Percentiles rank a stretch among this genome's conserved stretches.
Conservation (phyloP, 1,284 basidiomycete genomes). For the Tetrapyrgos nigripes region DNA sequence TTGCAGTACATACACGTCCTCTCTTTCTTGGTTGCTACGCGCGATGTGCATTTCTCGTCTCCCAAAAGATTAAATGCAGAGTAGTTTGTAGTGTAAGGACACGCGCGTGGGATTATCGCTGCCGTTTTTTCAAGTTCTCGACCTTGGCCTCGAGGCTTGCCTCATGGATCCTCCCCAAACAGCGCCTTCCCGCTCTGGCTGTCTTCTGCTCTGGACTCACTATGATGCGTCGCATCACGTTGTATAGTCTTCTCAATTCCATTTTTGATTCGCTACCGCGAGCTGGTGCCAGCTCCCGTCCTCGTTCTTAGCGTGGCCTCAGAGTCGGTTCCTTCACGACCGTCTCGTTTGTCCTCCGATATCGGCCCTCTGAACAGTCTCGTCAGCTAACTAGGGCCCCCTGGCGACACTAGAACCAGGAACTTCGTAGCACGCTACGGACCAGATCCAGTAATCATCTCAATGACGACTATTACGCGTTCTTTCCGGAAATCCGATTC, state of each 20-base stretch:
- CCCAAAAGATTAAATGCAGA: too few species aligned
- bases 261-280: too few species aligned
- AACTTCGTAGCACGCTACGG: neutral
- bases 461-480: slow-evolving; percentile 46
- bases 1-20: neutral
- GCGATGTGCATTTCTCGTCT: too few species aligned
- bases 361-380: neutral
- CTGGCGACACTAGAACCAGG: neutral
- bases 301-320: too few species aligned
- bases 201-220: slow-evolving; percentile 11
- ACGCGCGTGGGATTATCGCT: neutral
- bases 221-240: neutral
- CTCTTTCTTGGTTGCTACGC: neutral
- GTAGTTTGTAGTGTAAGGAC: too few species aligned
- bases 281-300: too few species aligned
- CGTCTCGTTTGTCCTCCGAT: neutral
- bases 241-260: neutral
- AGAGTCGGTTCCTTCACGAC: too few species aligned
- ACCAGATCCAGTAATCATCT: neutral
- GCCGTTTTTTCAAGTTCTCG: neutral
- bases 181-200: neutral
- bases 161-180: slow-evolving; percentile 13
- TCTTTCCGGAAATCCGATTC: slow-evolving; percentile 29
- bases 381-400: neutral
- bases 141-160: slow-evolving; percentile 7